Conservation (phyloP, 2,329 filamentous ascomycete genomes). For the Saccharata proteae region DNA sequence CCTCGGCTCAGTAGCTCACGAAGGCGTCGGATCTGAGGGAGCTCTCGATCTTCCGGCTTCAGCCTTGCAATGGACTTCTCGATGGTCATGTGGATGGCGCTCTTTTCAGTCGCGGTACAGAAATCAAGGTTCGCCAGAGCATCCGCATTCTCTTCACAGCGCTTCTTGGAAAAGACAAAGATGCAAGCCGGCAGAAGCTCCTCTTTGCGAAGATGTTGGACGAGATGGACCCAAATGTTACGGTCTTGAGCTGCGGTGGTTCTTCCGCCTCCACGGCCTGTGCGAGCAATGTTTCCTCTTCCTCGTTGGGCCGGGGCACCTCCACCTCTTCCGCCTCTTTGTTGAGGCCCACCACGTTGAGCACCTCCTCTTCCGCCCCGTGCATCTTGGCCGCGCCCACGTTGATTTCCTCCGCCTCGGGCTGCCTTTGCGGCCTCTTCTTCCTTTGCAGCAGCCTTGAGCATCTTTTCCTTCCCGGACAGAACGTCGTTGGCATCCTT, state of each 20-base stretch:
- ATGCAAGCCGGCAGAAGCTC: constrained; percentile 85
- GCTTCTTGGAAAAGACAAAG: constrained; percentile 96
- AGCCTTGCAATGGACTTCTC: constrained; percentile 87
- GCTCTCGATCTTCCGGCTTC: constrained; percentile 73
- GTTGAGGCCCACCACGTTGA: constrained; percentile 35
- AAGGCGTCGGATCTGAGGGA: constrained; percentile 87
- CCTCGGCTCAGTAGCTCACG: constrained; percentile 76
- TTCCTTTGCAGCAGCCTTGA: constrained; percentile 40
- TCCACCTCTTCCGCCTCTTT: constrained; percentile 45
- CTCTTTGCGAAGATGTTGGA: constrained; percentile 80
- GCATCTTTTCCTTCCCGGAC: constrained; percentile 68
- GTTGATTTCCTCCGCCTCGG: constrained; percentile 36
- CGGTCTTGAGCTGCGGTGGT: constrained; percentile 89
- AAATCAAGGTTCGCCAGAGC: constrained; percentile 92
- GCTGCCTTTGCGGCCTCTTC: constrained; percentile 40
- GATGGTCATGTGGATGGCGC: constrained; percentile 92
- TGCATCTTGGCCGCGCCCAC: constrained; percentile 39
- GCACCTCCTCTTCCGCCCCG: constrained; percentile 41
- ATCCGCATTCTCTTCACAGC: constrained; percentile 94
- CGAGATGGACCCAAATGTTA: constrained; percentile 91
- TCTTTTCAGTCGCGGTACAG: constrained; percentile 87
- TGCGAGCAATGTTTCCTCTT: constrained; percentile 78
- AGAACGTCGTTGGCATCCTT: constrained; percentile 80
- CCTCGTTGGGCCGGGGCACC: constrained; percentile 41
- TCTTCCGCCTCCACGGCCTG: constrained; percentile 72